Base-by-base conservation (phyloP, 2,329 filamentous ascomycete species). In the Ciborinia camelliae region DNA sequence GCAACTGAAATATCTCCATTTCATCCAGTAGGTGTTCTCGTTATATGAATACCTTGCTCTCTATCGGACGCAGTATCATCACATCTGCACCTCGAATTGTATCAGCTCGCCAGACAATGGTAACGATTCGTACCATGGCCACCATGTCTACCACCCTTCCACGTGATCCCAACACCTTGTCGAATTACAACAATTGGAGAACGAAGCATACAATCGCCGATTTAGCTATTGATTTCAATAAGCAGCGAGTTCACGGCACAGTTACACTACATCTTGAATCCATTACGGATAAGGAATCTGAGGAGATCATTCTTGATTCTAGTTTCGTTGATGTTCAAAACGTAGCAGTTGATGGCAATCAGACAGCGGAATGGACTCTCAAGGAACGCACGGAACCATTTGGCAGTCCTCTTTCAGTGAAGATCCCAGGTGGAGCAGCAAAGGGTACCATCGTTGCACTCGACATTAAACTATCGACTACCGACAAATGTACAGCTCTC, bases 161-260 rank as follows among this genome's bases (percentile, higher is more conserved):
- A 68, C 86, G 91, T 73, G 94, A 98, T 79, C 92, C 92, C 62
- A 96, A 92, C 77, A 97, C 95, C 32, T 80, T 95, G 66, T 90
- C 91, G 75, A 98, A 98, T 81, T 97, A 97, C 78, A 87, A 91
- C 77, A 87, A 89, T 64, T 97, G 92, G 87, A 82, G 86, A 67
- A 97, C 91, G 23, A 87, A 84, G 75, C 92, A 97, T 79, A 95
- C 92, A 26, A 88, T 86, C 26, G 90, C 91, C 65, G 87, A 90
- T 76, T 86, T 97, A 73, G 86, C 87, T 71, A 88, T 98, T 71
- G 87, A 96, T 73, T 99, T 98, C 76, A 85, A 90, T 67, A 82
- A 86, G 74, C 90, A 92, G 80, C 83, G 85, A 63, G 83, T 98
- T 68, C 84, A 84, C 67, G 95, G 95, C 30, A 88, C 84, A 69